phyloP scores from a whole-genome alignment of 768 basidiomycete species.

The Tulasnella sp. region DNA sequence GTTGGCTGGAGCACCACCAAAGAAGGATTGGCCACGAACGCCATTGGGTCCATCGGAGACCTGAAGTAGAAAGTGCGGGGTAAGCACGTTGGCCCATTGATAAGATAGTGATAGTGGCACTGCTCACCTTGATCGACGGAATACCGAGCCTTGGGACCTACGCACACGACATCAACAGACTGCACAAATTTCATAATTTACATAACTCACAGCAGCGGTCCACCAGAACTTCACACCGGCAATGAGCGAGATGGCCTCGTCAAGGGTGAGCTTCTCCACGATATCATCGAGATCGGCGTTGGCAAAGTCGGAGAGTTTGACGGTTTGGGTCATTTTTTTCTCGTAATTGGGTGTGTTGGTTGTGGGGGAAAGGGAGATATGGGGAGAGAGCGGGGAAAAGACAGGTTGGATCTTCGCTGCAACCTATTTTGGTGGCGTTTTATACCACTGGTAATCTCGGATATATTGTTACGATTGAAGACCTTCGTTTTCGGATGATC shows the following conservation, averaged over 20 bases:
- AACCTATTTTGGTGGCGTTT: too few relatives aligned
- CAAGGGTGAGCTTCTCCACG: conserved; percentile 54
- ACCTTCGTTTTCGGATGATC: too few relatives aligned
- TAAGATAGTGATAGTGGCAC: conserved; percentile 45
- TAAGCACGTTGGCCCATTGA: not conserved
- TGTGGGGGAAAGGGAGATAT: too few relatives aligned
- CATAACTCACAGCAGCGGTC: conserved; percentile 22
- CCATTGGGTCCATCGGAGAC: conserved; percentile 41
- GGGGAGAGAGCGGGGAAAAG: too few relatives aligned
- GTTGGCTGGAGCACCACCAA: conserved; percentile 47
- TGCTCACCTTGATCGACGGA: conserved; percentile 57
- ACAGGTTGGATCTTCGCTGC: too few relatives aligned
- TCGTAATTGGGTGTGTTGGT: not conserved
- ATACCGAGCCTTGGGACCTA: conserved; percentile 53
- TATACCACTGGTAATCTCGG: too few relatives aligned
- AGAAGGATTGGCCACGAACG: conserved; percentile 22
- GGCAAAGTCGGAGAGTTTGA: conserved; percentile 3
- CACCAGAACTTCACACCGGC: conserved; percentile 47
- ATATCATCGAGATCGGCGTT: conserved; percentile 41
- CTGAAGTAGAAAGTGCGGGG: not conserved
- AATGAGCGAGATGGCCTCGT: conserved; percentile 62
- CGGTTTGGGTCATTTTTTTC: too few relatives aligned
- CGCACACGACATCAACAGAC: too few relatives aligned
- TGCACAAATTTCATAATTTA: not conserved
- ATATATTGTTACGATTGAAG: too few relatives aligned